Conservation (phyloP, 2,329 filamentous ascomycete species). For the Colletotrichum sidae region DNA sequence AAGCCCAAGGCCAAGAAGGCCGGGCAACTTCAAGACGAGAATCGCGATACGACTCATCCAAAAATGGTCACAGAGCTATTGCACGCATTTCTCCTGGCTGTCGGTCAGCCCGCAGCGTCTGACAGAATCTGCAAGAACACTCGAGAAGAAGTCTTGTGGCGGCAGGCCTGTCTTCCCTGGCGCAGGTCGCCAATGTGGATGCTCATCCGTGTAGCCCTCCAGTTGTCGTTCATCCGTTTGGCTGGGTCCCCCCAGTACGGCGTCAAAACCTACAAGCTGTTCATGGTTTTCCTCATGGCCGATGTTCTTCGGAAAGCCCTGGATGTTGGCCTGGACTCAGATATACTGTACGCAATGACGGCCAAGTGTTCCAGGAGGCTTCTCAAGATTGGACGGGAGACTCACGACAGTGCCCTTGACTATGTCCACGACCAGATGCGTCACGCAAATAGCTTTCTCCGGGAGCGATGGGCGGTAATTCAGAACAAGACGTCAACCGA, state of each 20-base stretch:
- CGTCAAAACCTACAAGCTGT: conserved; percentile 57
- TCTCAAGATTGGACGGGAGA: conserved; percentile 50
- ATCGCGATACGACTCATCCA: conserved; percentile 61
- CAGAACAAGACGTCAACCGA: not conserved
- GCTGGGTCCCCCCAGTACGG: conserved; percentile 19
- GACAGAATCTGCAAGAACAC: conserved; percentile 61
- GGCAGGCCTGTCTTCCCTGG: conserved; percentile 53
- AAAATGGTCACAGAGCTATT: conserved; percentile 63
- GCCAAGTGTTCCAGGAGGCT: conserved; percentile 57
- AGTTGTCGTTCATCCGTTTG: conserved; percentile 43
- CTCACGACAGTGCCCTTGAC: not conserved
- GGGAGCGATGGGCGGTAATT: not conserved
- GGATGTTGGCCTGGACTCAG: conserved; percentile 35
- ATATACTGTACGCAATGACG: conserved; percentile 52
- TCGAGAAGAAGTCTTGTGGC: conserved; percentile 65
- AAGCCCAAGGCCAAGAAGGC: conserved; percentile 50
- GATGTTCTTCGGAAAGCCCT: conserved; percentile 46
- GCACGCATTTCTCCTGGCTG: conserved; percentile 51
- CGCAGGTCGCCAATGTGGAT: conserved; percentile 66
- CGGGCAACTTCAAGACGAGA: conserved; percentile 49
- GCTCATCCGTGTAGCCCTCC: conserved; percentile 62
- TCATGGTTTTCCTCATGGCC: conserved; percentile 60
- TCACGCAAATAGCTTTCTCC: not conserved
- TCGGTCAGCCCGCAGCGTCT: conserved; percentile 45
- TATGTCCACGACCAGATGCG: conserved; percentile 1